A percentile compares a stretch with the other conserved stretches of the same genome.
These are phyloP conservation scores for Talaromyces verruculosus DNA, from an alignment of 2,329 filamentous ascomycete species.

Conservation along the genomic window DNA sequence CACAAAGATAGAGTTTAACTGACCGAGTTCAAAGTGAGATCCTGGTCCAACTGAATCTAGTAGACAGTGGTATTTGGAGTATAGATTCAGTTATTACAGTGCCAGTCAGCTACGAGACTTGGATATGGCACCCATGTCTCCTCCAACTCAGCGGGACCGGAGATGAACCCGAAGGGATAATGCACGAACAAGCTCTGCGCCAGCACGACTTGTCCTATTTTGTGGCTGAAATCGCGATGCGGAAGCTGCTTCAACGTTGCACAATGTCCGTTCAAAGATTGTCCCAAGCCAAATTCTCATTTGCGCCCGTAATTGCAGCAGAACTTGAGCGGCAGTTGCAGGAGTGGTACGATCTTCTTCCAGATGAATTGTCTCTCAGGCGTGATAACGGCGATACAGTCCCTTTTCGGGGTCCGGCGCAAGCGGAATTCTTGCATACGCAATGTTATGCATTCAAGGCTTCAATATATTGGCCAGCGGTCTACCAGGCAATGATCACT, in stretches of 20 bases:
- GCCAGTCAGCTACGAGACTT: constrained; percentile 8
- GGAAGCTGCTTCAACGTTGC: constrained; percentile 21
- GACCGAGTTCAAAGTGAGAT: constrained; percentile 16
- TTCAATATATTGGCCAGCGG: constrained; percentile 9
- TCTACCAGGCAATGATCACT: not conserved
- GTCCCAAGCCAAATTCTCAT: not conserved
- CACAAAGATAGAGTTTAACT: not conserved
- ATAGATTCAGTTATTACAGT: not conserved
- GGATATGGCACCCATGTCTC: constrained; percentile 1
- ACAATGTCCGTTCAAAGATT: not conserved
- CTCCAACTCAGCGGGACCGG: not conserved
- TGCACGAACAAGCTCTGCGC: constrained; percentile 4
- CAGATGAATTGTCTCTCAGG: constrained; percentile 5
- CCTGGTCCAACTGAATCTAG: constrained; percentile 17
- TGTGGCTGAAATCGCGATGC: constrained; percentile 22
- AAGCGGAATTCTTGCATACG: constrained; percentile 8
- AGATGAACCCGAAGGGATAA: not conserved
- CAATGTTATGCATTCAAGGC: constrained; percentile 7
- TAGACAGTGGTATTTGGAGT: constrained; percentile 20
- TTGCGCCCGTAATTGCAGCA: constrained; percentile 6
- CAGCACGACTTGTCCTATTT: constrained; percentile 19
- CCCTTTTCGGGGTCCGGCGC: not conserved
- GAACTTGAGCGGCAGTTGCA: constrained; percentile 1
- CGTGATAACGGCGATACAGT: not conserved
- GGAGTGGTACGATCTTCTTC: constrained; percentile 8